Base-by-base conservation (phyloP, 106 monocot species). In the Posidonia australis region DNA sequence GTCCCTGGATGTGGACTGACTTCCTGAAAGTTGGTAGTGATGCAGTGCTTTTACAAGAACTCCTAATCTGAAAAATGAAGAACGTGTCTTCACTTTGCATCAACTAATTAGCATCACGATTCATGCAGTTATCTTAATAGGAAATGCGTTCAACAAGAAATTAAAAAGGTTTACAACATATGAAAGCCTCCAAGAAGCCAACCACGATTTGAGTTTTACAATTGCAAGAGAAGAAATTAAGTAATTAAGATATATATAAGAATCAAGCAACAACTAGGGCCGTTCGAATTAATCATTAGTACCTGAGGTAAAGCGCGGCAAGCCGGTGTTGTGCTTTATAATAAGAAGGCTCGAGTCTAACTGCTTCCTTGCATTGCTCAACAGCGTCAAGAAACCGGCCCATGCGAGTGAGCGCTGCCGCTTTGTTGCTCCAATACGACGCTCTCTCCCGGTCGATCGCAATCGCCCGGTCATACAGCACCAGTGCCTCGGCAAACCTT, bases 381-480 rank as follows among this genome's bases (percentile, higher is more conserved):
- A 83, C 86, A 0, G 86, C 82, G 44, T 86, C 86, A 13, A 86
- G 70, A 36, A 86, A 68, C 55, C 46, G 29, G 0, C 86, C 86
- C 28, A 86, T 11, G n/a, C 64, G 71, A 0, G 72, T 60, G 9
- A 86, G 60, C 25, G 80, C 86, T 1, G 82, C 79, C 0, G 82
- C 82, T 65, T 77, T 82, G 58, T 86, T 83, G 56, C 77, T 80
- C 82, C 82, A 46, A 64, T 79, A 86, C 0, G 74, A 25, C 0
- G 86, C 80, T 51, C 64, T 74, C 36, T 24, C 29, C 0, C 68
- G 67, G 25, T 79, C 72, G 21, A 86, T 51, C 1, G 66, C 68
- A n/a, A 80, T 72, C 0, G 86, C 82, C n/a, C 65, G 67, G 28
- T 86, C 80, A 29, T 83, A 86, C 20, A 80, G 46, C 1, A 54